Percentiles rank a stretch among this genome's conserved stretches.
Conservation (phyloP, 1,284 basidiomycete species). For the Tilletia indica region DNA sequence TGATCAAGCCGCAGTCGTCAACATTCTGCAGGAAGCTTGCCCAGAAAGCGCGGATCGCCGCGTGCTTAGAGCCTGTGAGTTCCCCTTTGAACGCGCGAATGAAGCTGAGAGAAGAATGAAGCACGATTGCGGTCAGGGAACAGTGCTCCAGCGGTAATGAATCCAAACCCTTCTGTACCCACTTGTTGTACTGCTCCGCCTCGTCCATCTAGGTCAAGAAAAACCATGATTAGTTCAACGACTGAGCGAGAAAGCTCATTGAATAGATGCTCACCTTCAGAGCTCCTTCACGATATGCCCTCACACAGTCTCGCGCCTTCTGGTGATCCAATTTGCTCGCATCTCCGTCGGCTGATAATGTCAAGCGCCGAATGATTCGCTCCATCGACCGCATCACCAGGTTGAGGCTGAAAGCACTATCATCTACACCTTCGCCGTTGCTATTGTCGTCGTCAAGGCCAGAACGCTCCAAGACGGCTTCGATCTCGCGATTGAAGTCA, state of each 20-base stretch:
- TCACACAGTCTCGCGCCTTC: not conserved
- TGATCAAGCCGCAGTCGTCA: conserved; percentile 4
- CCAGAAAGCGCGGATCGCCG: not conserved
- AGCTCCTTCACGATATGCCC: not conserved
- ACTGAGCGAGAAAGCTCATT: not conserved
- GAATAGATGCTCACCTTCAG: not conserved
- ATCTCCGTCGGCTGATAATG: not conserved
- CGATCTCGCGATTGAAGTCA: not conserved
- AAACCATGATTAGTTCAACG: not conserved
- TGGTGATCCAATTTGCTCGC: not conserved
- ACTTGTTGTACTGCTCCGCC: conserved; percentile 1
- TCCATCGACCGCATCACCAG: not conserved
- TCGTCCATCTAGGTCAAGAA: not conserved
- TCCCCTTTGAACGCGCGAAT: conserved; percentile 3
- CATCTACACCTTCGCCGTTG: not conserved
- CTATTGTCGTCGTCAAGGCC: not conserved
- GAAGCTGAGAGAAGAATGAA: not conserved
- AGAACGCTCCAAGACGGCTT: not conserved
- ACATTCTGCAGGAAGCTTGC: not conserved
- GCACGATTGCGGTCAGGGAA: not conserved
- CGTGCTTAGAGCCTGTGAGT: not conserved
- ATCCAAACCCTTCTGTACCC: not conserved
- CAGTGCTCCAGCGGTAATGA: not conserved
- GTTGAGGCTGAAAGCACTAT: not conserved
- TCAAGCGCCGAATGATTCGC: not conserved